Evolutionary conservation across 805 yeast genomes (phyloP).

Genomic region (Spathaspora passalidarum): DNA sequence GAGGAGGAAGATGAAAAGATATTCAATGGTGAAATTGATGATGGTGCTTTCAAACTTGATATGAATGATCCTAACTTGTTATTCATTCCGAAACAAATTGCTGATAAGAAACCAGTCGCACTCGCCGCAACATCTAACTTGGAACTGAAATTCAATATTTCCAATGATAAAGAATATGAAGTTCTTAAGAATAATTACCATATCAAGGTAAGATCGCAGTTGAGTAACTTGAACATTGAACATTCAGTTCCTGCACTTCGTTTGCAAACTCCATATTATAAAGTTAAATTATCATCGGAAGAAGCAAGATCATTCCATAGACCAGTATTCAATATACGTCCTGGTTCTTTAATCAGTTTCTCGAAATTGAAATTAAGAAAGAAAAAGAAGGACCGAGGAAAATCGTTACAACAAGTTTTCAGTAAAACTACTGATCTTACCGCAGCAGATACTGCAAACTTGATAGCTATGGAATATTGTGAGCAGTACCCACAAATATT

Average conservation of each 20-base stretch:
- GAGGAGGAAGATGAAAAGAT: slow-evolving; percentile 65
- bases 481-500: slow-evolving; percentile 84
- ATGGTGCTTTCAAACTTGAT: slow-evolving; percentile 55
- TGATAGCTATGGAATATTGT: slow-evolving; percentile 80
- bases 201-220: slow-evolving; percentile 86
- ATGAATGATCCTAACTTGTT: slow-evolving; percentile 84
- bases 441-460: slow-evolving; percentile 74
- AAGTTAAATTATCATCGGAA: slow-evolving; percentile 64
- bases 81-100: slow-evolving; percentile 49
- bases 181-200: slow-evolving; percentile 81
- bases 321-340: slow-evolving; percentile 68
- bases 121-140: slow-evolving; percentile 54
- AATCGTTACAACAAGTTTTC: slow-evolving; percentile 72
- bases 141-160: slow-evolving; percentile 67
- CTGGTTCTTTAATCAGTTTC: slow-evolving; percentile 75
- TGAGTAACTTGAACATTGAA: slow-evolving; percentile 86
- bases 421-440: slow-evolving; percentile 72
- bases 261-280: slow-evolving; percentile 87
- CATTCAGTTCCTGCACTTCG: slow-evolving; percentile 86
- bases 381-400: slow-evolving; percentile 86
- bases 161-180: slow-evolving; percentile 87
- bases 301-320: slow-evolving; percentile 80
- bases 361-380: slow-evolving; percentile 74
- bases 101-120: slow-evolving; percentile 23
- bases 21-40: slow-evolving; percentile 60